Base-by-base conservation (phyloP, 1,139 yeast species). In the Debaryomycetaceae sp. region DNA sequence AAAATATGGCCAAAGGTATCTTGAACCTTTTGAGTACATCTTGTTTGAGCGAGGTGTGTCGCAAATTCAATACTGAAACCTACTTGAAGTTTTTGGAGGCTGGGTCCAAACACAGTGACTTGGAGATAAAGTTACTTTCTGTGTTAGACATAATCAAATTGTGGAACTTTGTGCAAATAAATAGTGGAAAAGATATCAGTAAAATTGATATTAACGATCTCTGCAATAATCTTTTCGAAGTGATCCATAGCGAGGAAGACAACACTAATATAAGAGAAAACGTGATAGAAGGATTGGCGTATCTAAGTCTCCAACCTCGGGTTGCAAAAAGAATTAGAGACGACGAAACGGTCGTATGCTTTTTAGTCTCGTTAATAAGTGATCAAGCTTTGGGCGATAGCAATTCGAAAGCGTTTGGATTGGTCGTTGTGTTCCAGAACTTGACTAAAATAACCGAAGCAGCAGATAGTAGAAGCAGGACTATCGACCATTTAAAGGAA, bases 251-350 rank as follows among this genome's bases (percentile, higher is more conserved):
- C 5, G 22, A 33, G 13, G 34, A 42, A 1, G 38, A 42, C 6
- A 42, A 44, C 2, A 43, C 41, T 22, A 47, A 46, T 9, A 43
- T 52, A 1, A 48, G 43, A 6, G 70, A 61, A 34, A 55, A 57
- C 39, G 48, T 65, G 11, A 54, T 76, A 24, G 83, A 78, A 57
- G 76, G 78, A 0, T 53, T 78, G 40, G 78, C 81, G 13, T 76
- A 75, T 45, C 53, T 78, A 23, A 66, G 78, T 1, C 60, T 77
- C 34, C 72, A 68, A 43, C 51, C 63, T 20, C 49, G 59, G 7
- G 56, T 72, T 4, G 66, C 69, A 44, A 55, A 59, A 9, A 40
- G 43, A 14, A 42, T 77, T 7, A 60, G 82, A 51, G 45, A 47
- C 27, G 70, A 75, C 48, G 65, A 61, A 20, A 54, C 51, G 13